Conservation (phyloP, 495 filamentous ascomycete genomes). For the Talaromyces adpressus region DNA sequence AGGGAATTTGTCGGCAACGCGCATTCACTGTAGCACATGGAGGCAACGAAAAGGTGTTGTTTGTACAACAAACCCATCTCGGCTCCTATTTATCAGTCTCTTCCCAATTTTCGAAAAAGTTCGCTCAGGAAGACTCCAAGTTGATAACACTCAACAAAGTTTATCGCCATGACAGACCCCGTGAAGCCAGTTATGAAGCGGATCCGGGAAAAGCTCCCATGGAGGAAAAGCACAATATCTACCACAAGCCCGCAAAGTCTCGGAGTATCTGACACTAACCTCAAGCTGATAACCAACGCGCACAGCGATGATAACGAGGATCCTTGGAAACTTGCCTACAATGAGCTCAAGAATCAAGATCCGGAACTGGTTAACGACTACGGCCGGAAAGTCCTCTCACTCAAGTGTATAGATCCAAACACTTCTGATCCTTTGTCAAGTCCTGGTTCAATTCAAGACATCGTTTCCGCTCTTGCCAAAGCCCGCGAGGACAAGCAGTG, state of each 20-base stretch:
- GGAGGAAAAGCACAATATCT: neutral
- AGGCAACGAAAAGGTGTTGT: neutral
- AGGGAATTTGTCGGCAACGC: neutral
- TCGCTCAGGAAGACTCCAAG: neutral
- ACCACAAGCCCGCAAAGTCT: neutral
- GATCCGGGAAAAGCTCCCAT: neutral
- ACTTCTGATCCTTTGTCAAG: neutral
- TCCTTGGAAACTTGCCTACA: neutral
- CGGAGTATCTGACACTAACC: neutral
- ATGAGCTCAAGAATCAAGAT: neutral
- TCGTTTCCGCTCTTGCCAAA: neutral
- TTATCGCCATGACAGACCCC: neutral
- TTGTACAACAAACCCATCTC: neutral
- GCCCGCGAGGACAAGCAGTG: neutral
- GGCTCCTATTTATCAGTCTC: neutral
- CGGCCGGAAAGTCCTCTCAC: neutral
- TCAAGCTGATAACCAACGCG: neutral
- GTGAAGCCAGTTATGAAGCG: neutral
- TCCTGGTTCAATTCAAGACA: neutral
- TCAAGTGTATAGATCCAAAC: neutral
- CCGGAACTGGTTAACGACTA: neutral
- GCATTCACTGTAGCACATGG: neutral
- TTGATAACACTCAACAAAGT: neutral
- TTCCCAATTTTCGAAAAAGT: neutral
- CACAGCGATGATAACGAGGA: neutral